Base-by-base conservation (phyloP, 2,329 filamentous ascomycete species). In the Pyricularia pennisetigena region DNA sequence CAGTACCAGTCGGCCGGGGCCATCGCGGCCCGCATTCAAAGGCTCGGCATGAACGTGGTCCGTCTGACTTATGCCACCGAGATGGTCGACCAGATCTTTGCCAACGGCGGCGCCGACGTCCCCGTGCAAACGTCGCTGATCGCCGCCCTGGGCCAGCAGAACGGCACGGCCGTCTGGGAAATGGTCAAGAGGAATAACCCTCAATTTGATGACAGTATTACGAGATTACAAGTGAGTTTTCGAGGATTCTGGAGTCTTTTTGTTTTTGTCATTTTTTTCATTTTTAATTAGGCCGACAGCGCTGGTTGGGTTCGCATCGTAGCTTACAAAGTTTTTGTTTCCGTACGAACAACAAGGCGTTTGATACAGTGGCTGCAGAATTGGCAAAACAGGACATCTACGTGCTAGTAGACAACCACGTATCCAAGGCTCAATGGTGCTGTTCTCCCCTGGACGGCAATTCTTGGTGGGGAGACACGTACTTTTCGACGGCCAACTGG, bases 21-120 rank as follows among this genome's bases (percentile, higher is more conserved):
- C 16, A 82, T 86, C 57, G 81, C 85, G 2, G 75, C 79, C 16
- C 80, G 80, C 75, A 78, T 85, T 71, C 83, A 83, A 68, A 80
- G 80, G 68, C 73, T 84, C 1, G 83, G 83, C 16, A 82, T 86
- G 76, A 86, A 87, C 71, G 80, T 82, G 1, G 81, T 86, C 14
- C 82, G 85, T 2, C 74, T 87, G 69, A 85, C 83, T 0, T 87
- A 82, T 69, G 83, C 84, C 0, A 86, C 83, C 71, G 80, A 86
- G 71, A 83, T 86, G 83, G 76, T 87, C 54, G 84, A 86, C 69
- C 77, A 82, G 70, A 80, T 81, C 69, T 76, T 79, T 57, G 75
- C 76, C 28, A 78, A 79, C 62, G 76, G 73, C 20, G 77, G 76
- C 12, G 70, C 73, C 57, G 80, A 82, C 69, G 76, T 78, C 0